Conservation (phyloP, 306 rosid genomes). For the Spatholobus suberectus region DNA sequence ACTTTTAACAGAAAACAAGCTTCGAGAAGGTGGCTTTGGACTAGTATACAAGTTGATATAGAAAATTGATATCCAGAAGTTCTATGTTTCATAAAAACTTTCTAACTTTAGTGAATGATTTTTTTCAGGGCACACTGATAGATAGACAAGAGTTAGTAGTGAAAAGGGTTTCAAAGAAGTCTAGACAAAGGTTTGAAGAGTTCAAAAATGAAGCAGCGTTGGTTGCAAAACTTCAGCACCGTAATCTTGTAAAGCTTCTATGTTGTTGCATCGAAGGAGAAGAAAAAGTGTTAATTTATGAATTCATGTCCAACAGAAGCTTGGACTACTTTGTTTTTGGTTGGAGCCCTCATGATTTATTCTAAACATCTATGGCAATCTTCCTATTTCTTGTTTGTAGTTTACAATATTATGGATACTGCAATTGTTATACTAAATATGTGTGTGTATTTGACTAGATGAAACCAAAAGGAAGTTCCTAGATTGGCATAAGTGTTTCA, state of each 20-base stretch:
- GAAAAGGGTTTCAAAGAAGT: too few relatives aligned
- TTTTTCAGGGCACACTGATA: not conserved
- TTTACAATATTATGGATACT: not conserved
- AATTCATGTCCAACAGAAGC: not conserved
- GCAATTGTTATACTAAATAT: not conserved
- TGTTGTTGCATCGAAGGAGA: too few relatives aligned
- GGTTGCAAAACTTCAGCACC: too few relatives aligned
- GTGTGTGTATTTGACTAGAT: not conserved
- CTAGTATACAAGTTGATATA: not conserved
- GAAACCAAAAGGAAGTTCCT: not conserved
- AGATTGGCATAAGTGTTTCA: not conserved
- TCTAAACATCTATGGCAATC: not conserved
- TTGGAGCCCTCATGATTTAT: not conserved
- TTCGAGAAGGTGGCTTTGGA: too few relatives aligned
- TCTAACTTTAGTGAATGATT: not conserved
- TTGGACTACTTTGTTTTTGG: not conserved
- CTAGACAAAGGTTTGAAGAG: too few relatives aligned
- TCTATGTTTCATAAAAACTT: too few relatives aligned
- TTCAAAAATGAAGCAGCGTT: too few relatives aligned
- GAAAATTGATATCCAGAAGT: not conserved
- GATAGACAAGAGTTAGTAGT: not conserved
- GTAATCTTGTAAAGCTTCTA: too few relatives aligned
- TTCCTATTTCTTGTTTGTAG: not conserved
- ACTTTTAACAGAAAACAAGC: slow-evolving; percentile 7
- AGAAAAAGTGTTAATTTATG: too few relatives aligned